phyloP scores from a whole-genome alignment of 2,329 filamentous ascomycete genomes.

The Botrytis fragariae region DNA sequence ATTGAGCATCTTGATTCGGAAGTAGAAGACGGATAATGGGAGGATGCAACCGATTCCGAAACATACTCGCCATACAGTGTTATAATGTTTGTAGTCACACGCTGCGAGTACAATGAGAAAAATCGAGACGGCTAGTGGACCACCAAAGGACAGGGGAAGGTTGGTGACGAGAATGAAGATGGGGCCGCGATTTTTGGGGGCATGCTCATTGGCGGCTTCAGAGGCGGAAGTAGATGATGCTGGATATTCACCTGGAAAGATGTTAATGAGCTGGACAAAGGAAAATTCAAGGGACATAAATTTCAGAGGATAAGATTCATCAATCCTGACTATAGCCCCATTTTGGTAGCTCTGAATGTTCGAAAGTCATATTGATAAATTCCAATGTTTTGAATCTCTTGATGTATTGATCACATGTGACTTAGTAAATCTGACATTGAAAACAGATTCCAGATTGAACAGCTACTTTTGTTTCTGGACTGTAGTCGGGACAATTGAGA shows the following conservation, averaged over 20 bases:
- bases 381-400: neutral
- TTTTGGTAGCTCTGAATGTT: neutral
- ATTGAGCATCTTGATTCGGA: constrained; percentile 53
- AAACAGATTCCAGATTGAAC: neutral
- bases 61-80: constrained; percentile 49
- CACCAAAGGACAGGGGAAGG: constrained; percentile 43
- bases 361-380: neutral
- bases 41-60: constrained; percentile 49
- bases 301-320: neutral
- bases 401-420: neutral
- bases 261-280: neutral
- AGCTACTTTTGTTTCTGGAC: neutral
- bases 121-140: constrained; percentile 44
- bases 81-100: constrained; percentile 39
- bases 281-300: neutral
- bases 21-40: constrained; percentile 55
- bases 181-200: constrained; percentile 41
- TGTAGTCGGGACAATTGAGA: neutral
- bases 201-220: constrained; percentile 49
- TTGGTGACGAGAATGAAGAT: constrained; percentile 50
- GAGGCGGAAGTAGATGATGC: constrained; percentile 47
- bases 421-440: neutral
- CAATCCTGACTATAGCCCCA: neutral
- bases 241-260: constrained; percentile 45
- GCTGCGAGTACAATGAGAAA: constrained; percentile 48